phyloP scores from a whole-genome alignment of 768 basidiomycete species.

The Pholiota molesta region DNA sequence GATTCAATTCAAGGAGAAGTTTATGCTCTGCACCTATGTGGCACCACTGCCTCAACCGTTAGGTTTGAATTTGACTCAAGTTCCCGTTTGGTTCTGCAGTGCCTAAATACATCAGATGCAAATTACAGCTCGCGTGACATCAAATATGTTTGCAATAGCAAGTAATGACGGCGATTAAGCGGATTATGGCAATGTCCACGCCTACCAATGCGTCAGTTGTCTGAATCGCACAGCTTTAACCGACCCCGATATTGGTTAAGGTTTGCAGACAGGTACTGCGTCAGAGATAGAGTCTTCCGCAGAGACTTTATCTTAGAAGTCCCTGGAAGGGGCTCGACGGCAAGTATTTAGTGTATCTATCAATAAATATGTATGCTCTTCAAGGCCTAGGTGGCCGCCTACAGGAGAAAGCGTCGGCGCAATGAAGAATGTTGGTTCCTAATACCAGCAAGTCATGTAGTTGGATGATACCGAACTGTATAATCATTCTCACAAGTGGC shows the following conservation, averaged over 20 bases:
- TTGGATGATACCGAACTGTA: background rate
- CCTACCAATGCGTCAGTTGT: background rate
- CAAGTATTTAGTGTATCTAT: background rate
- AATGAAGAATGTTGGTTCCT: background rate
- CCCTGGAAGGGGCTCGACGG: background rate
- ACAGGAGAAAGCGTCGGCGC: background rate
- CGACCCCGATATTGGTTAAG: background rate
- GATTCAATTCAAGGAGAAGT: background rate
- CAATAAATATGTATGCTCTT: background rate
- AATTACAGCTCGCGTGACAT: background rate
- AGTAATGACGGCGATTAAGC: background rate
- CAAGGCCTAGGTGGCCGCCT: background rate
- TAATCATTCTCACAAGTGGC: slow-evolving; percentile 2
- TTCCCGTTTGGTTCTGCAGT: background rate
- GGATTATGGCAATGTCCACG: background rate
- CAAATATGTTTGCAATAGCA: background rate
- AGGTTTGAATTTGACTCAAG: background rate
- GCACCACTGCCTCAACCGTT: background rate
- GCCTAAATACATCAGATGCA: background rate
- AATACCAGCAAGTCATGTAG: background rate
- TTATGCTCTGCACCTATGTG: background rate
- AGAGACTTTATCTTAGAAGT: background rate
- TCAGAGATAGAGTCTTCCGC: background rate
- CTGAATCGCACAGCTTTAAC: background rate
- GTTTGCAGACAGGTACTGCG: background rate